Base-by-base conservation (phyloP, 257 asterid species). In the Przewalskia tangutica region DNA sequence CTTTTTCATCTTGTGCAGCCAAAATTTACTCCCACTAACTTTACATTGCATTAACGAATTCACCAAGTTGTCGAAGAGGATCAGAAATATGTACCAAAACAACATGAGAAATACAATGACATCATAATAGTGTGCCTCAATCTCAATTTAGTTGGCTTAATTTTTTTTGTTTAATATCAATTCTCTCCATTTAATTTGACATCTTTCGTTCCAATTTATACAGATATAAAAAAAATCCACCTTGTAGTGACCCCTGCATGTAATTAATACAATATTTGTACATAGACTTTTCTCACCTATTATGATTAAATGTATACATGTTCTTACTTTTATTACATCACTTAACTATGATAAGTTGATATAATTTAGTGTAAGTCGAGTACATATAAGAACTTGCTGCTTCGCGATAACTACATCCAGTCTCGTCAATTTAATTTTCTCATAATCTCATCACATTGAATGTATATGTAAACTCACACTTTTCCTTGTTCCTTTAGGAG, bases 1-100 rank as follows among this genome's bases (percentile, higher is more conserved):
- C 51, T 44, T 82, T 46, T 44, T 50, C 23, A 11, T 75, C 71
- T 44, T 82, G 59, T 62, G 36, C 60, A 4, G 53, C 60, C 40
- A 80, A 70, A 65, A 64, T 23, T 81, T 51, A 73, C 68, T 46
- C 79, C 79, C 54, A 78, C 77, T 59, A 64, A 40, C 42, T 50
- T 66, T 18, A 6, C 18, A 71, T 20, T 11, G n/a, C 18, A 44
- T 71, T 46, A 44, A 20, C 40, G 2, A 71, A 59, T 59, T 59
- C 65, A 56, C 23, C 62, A 56, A 56, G 62, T 56, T 17, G 23
- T 8, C 62, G 16, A 1, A 55, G 8, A 17, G 16, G 20, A 5
- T 55, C 10, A 55, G 27, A 56, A 17, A 56, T 56, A 56, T 17
- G 4, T 56, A 7, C 4, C 63, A 56, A 17, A 38, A 4, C 17